phyloP scores from a whole-genome alignment of 148 eudicot genomes.

The Silene latifolia region DNA sequence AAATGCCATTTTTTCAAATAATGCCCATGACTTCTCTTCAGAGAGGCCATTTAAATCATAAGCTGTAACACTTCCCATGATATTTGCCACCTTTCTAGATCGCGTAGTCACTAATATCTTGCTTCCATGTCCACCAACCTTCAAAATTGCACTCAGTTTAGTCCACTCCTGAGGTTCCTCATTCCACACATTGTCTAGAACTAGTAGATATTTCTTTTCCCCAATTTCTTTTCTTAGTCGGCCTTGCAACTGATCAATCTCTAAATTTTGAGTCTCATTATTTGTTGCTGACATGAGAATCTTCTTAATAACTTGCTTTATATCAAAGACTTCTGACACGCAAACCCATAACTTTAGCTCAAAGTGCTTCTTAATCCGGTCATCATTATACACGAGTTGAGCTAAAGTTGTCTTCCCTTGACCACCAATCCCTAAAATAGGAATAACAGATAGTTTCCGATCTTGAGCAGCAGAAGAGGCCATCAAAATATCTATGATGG shows the following conservation, averaged over 20 bases:
- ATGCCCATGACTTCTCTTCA: constrained; percentile 9
- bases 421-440: constrained; percentile 31
- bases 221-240: neutral
- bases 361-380: constrained; percentile 13
- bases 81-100: constrained; percentile 12
- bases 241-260: constrained; percentile 15
- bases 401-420: constrained; percentile 29
- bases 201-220: constrained; percentile 15
- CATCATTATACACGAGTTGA: constrained; percentile 21
- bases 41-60: constrained; percentile 14
- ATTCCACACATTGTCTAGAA: constrained; percentile 19
- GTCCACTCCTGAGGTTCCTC: constrained; percentile 19
- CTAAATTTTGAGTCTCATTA: neutral
- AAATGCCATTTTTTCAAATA: constrained; percentile 26
- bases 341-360: constrained; percentile 29
- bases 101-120: constrained; percentile 23
- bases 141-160: neutral
- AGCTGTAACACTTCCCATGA: constrained; percentile 1
- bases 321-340: constrained; percentile 10
- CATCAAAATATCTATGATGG: constrained; percentile 10
- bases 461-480: neutral
- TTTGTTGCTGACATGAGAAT: constrained; percentile 12
- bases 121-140: constrained; percentile 15
- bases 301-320: constrained; percentile 1
- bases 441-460: constrained; percentile 12